phyloP scores from a whole-genome alignment of 352 stramenopile genomes.

The Blastocystis sp. region DNA sequence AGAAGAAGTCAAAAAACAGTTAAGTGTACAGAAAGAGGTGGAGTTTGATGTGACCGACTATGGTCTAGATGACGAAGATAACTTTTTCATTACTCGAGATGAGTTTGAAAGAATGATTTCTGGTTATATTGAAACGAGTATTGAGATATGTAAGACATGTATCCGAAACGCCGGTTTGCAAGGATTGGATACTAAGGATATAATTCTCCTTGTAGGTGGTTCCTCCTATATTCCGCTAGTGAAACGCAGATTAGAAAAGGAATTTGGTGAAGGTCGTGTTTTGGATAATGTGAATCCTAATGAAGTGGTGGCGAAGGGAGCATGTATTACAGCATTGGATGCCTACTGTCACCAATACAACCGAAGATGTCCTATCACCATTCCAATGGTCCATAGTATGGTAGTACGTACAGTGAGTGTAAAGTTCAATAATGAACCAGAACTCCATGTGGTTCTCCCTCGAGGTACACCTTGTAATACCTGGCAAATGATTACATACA shows the following conservation, averaged over 20 bases:
- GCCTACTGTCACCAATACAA: background rate
- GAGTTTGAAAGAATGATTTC: background rate
- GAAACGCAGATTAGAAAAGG: background rate
- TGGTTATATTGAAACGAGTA: background rate
- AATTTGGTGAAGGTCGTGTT: background rate
- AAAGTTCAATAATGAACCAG: background rate
- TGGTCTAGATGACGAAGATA: background rate
- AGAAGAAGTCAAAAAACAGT: background rate
- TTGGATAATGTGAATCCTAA: constrained; percentile 6
- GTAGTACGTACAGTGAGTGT: background rate
- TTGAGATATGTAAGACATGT: background rate
- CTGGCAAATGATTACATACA: background rate
- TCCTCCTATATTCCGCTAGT: background rate
- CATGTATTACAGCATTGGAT: background rate
- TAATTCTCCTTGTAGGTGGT: constrained; percentile 12
- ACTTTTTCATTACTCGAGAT: background rate
- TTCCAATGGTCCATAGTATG: background rate
- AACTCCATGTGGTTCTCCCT: background rate
- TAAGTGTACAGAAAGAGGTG: background rate
- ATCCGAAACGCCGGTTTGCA: background rate
- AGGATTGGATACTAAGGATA: background rate
- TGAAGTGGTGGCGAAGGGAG: background rate
- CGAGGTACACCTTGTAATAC: background rate
- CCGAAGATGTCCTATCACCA: background rate
- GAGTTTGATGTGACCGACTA: background rate